Base-by-base conservation (phyloP, 352 stramenopile species). In the Pythium dissimile region DNA sequence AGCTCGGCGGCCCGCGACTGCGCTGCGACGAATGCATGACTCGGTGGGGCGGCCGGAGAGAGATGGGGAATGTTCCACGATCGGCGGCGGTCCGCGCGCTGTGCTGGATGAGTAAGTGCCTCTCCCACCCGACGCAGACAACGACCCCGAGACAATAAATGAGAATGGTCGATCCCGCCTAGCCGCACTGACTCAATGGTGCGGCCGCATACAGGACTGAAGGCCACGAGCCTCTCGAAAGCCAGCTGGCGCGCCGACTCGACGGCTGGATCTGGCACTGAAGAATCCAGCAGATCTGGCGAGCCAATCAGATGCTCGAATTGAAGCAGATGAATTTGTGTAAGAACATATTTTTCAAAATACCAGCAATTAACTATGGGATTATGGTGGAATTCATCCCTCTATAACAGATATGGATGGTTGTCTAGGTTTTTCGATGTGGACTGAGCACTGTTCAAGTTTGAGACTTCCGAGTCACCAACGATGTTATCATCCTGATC, bases 231-330 rank as follows among this genome's bases (percentile, higher is more conserved):
- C 26, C 8, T 52, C 43, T 54, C 39, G 37, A 44, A 69, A 39
- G 43, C 57, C 42, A 59, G 48, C 62, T 59, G 52, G 62, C 67
- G 47, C 62, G 49, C 46, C 63, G 66, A 56, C 46, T 55, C 56
- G 44, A 38, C 15, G 23, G 18, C 26, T 12, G 21, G 26, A 54
- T 26, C 47, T 26, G 45, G 32, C 13, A 31, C 16, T 13, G 48
- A 49, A 58, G 37, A 49, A 43, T 50, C 51, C 30, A 27, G 31
- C 30, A 35, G 11, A 5, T 13, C 3, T 11, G n/a, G 34, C 2
- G 1, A 15, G 41, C 39, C 51, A 59, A 59, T 59, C 51, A 51
- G 27, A 30, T 23, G 12, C n/a, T 4, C 7, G 23, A 1, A 49
- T 5, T 11, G 1, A 0, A 18, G 16, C 2, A 5, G 20, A 38